A percentile compares a stretch with the other conserved stretches of the same genome.
These are phyloP conservation scores for Annulohypoxylon moriforme DNA, from an alignment of 495 filamentous ascomycete genomes.

Conservation along the genomic window DNA sequence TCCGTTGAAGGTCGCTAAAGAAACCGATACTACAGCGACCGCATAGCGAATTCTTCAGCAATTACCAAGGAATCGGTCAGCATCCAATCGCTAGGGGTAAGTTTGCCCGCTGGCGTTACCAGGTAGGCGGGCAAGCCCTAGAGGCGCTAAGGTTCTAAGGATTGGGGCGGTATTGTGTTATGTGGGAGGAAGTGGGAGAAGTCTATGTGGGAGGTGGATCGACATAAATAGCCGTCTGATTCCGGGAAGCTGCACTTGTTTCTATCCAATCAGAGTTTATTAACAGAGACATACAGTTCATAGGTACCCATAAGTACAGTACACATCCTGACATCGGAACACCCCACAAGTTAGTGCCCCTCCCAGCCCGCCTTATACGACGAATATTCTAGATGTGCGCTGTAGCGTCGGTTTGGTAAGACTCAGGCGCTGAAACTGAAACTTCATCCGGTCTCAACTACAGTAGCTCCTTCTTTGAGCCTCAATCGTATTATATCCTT, in stretches of 20 bases:
- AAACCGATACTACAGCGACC: background rate
- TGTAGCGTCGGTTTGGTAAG: background rate
- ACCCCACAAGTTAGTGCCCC: slow-evolving; percentile 9
- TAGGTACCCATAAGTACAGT: background rate
- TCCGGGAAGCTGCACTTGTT: background rate
- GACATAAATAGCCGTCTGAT: background rate
- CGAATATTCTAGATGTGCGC: background rate
- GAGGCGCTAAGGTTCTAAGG: background rate
- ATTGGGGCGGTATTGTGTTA: background rate
- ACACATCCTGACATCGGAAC: background rate
- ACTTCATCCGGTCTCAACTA: slow-evolving; percentile 10
- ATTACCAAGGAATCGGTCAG: slow-evolving; percentile 49
- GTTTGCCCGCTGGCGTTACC: background rate
- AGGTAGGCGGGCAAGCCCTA: background rate
- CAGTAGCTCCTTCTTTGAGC: slow-evolving; percentile 13
- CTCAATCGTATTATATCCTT: background rate
- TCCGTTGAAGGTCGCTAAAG: slow-evolving; percentile 13
- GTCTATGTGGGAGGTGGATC: background rate
- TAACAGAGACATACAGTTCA: background rate
- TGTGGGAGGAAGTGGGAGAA: background rate
- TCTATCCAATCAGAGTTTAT: background rate
- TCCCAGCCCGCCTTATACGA: background rate
- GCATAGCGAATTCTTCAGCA: slow-evolving; percentile 30
- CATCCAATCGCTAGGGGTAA: slow-evolving; percentile 5
- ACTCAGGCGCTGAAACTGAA: background rate